Conservation (phyloP, 768 basidiomycete genomes). For the Boletellus emodensis region DNA sequence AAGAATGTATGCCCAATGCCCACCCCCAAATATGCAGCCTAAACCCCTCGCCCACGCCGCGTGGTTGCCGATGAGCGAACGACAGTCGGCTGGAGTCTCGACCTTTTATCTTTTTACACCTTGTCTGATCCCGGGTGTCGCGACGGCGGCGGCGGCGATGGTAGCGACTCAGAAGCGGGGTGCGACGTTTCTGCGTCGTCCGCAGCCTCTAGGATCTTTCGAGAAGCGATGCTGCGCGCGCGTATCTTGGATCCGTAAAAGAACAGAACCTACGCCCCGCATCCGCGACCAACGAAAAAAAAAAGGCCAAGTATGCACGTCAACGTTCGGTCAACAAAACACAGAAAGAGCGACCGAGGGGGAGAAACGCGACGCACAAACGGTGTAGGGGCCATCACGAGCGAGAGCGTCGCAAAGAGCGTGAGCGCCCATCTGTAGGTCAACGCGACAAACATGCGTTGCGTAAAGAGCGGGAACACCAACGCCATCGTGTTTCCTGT, state of each 20-base stretch:
- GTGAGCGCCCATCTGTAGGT: slow-evolving; percentile 50
- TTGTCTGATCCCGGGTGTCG: slow-evolving; percentile 1
- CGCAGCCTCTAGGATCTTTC: slow-evolving; percentile 12
- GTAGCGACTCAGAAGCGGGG: neutral
- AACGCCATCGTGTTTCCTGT: slow-evolving; percentile 39
- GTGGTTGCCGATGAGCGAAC: no score
- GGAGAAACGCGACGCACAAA: slow-evolving; percentile 29
- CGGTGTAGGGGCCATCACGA: slow-evolving; percentile 43
- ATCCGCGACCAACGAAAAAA: no score
- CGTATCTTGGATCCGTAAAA: slow-evolving; percentile 33
- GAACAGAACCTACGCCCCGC: slow-evolving; percentile 22
- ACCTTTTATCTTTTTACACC: slow-evolving; percentile 6
- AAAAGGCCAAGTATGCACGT: no score
- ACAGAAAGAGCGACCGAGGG: neutral
- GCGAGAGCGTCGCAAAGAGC: slow-evolving; percentile 38
- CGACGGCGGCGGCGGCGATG: no score
- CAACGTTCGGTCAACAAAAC: no score
- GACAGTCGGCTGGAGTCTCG: no score
- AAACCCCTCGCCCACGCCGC: no score
- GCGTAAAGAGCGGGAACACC: slow-evolving; percentile 49
- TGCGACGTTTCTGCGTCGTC: slow-evolving; percentile 3
- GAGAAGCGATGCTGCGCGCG: slow-evolving; percentile 24
- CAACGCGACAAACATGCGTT: slow-evolving; percentile 42
- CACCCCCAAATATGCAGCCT: no score
- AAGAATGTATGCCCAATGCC: no score